phyloP scores from a whole-genome alignment of 768 basidiomycete species.

The Tylopilus vinaceipallidus region DNA sequence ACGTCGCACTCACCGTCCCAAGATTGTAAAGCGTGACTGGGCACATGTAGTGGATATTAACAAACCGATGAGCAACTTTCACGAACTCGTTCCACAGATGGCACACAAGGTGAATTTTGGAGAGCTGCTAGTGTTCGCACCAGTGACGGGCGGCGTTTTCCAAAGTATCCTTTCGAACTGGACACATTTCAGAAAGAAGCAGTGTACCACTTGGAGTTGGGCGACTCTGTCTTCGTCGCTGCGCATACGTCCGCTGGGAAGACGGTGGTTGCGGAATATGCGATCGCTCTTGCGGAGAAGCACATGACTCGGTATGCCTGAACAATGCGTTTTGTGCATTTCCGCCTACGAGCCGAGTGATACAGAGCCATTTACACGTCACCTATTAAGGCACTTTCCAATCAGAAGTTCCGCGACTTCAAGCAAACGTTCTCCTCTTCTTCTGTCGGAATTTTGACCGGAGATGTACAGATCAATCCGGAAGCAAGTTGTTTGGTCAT shows the following conservation, averaged over 20 bases:
- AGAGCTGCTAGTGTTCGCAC: neutral
- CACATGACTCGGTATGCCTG: slow-evolving; percentile 92
- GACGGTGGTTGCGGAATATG: slow-evolving; percentile 98
- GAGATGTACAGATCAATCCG: slow-evolving; percentile 98
- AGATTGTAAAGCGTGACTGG: slow-evolving; percentile 87
- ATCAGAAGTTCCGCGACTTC: slow-evolving; percentile 99
- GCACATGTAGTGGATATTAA: slow-evolving; percentile 96
- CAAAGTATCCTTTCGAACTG: slow-evolving; percentile 98
- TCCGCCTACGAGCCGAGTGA: slow-evolving; percentile 6
- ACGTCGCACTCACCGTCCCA: slow-evolving; percentile 41
- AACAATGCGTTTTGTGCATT: slow-evolving; percentile 12
- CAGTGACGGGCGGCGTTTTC: slow-evolving; percentile 5
- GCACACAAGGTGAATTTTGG: slow-evolving; percentile 70
- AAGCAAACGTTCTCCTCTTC: slow-evolving; percentile 91
- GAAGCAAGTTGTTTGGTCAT: slow-evolving; percentile 97
- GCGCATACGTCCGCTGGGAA: slow-evolving; percentile 99
- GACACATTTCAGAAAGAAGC: slow-evolving; percentile 99
- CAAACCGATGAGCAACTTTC: slow-evolving; percentile 84
- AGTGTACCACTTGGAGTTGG: slow-evolving; percentile 95
- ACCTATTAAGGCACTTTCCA: slow-evolving; percentile 97
- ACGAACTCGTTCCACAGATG: slow-evolving; percentile 93
- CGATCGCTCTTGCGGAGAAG: slow-evolving; percentile 92
- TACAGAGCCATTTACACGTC: slow-evolving; percentile 95
- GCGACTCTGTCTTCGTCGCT: slow-evolving; percentile 98
- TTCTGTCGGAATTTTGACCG: slow-evolving; percentile 94